phyloP scores from a whole-genome alignment of 345 rosid genomes.

The Eucalyptus cloeziana region DNA sequence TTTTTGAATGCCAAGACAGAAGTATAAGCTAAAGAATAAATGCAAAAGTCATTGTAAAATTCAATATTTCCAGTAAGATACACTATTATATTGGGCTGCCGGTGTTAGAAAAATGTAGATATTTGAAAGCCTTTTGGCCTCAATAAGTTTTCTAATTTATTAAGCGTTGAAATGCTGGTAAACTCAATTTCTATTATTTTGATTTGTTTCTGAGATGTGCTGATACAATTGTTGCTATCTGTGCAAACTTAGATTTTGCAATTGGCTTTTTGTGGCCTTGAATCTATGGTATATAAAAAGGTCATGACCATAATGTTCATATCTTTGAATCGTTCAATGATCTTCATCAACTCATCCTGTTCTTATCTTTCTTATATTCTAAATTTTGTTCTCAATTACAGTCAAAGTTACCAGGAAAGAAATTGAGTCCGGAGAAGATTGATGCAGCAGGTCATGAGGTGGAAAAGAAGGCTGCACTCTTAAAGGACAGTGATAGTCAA shows the following conservation, averaged over 20 bases:
- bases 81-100: background rate
- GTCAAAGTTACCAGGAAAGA: conserved; percentile 37
- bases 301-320: background rate
- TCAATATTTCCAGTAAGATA: background rate
- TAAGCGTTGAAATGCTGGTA: background rate
- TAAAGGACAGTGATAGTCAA: conserved; percentile 24
- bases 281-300: background rate
- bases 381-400: conserved; percentile 10
- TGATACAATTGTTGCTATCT: background rate
- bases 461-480: conserved; percentile 27
- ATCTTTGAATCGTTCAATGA: background rate
- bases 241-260: background rate
- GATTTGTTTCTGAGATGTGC: background rate
- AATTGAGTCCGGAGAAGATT: conserved; percentile 23
- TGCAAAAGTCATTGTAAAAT: background rate
- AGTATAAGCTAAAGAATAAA: background rate
- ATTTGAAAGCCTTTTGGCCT: background rate
- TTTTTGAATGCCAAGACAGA: background rate
- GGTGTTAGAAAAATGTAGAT: background rate
- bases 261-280: background rate
- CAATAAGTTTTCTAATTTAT: background rate
- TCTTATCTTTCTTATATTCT: background rate
- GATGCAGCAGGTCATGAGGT: conserved; percentile 9
- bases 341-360: background rate
- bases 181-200: background rate